Evolutionary conservation across 176 grass and related monocot genomes (phyloP).

Genomic region (Triticum dicoccoides): DNA sequence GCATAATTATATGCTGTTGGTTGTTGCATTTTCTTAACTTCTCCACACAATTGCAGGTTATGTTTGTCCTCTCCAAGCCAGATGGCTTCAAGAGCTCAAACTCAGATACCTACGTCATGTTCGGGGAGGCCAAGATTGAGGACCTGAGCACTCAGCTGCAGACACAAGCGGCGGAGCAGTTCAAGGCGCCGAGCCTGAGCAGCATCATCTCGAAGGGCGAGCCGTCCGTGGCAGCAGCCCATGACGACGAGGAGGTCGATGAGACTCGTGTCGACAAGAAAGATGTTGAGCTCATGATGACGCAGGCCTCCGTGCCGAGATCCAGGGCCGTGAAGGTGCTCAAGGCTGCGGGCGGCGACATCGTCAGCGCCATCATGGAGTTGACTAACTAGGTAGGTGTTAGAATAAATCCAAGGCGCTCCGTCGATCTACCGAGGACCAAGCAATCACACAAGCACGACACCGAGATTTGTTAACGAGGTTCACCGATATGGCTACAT

Average conservation of each 20-base stretch:
- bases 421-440: too few species aligned
- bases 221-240: background rate
- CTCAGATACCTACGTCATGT: constrained; percentile 33
- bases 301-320: constrained; percentile 25
- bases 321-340: constrained; percentile 35
- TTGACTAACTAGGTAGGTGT: constrained; percentile 22
- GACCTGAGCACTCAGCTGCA: constrained; percentile 33
- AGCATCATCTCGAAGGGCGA: background rate
- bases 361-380: constrained; percentile 39
- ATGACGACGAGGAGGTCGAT: constrained; percentile 27
- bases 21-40: background rate
- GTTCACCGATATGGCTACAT: too few species aligned
- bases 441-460: too few species aligned
- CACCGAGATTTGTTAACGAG: too few species aligned
- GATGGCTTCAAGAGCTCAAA: constrained; percentile 36
- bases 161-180: constrained; percentile 23
- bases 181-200: constrained; percentile 11
- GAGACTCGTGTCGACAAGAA: constrained; percentile 27
- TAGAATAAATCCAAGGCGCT: too few species aligned
- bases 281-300: constrained; percentile 35
- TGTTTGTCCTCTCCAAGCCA: constrained; percentile 38
- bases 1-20: background rate
- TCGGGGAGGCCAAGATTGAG: constrained; percentile 38
- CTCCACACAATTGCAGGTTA: background rate
- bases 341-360: constrained; percentile 26